A percentile compares a stretch with the other conserved stretches of the same genome.
Conservation (phyloP, 352 stramenopile genomes). For the Peronospora belbahrii region DNA sequence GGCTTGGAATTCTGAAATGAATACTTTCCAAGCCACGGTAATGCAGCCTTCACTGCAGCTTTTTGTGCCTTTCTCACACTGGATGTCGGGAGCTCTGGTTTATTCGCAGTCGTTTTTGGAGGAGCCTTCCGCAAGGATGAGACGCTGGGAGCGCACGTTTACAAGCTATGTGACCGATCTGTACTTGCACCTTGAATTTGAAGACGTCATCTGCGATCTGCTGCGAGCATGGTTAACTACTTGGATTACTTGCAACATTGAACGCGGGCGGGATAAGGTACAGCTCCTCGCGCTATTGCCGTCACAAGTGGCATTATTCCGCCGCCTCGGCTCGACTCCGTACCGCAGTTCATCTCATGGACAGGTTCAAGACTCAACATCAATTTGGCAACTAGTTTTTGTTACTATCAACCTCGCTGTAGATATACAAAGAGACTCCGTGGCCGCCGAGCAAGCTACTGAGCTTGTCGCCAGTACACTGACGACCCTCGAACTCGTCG, state of each 20-base stretch:
- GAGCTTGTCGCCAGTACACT: constrained; percentile 30
- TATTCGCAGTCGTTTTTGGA: constrained; percentile 35
- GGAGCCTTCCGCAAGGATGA: constrained; percentile 12
- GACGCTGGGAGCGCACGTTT: constrained; percentile 40
- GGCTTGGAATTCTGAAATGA: constrained; percentile 3
- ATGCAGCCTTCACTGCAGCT: constrained; percentile 14
- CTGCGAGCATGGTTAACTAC: constrained; percentile 35
- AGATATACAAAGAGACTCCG: constrained; percentile 1
- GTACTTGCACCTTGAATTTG: constrained; percentile 59
- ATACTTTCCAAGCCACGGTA: background rate
- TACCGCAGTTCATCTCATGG: background rate
- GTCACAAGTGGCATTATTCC: constrained; percentile 47
- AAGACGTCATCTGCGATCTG: constrained; percentile 19
- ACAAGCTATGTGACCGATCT: constrained; percentile 33
- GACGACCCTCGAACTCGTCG: constrained; percentile 32
- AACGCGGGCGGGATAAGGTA: constrained; percentile 13
- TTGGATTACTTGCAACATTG: constrained; percentile 38
- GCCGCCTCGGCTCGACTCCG: constrained; percentile 19
- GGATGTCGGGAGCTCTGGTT: constrained; percentile 23
- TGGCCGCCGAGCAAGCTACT: constrained; percentile 19
- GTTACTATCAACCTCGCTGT: constrained; percentile 17
- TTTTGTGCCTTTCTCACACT: constrained; percentile 26
- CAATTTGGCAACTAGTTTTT: constrained; percentile 32
- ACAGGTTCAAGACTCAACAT: constrained; percentile 4
- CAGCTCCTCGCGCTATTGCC: constrained; percentile 30